A percentile compares a stretch with the other conserved stretches of the same genome.
phyloP scores from a whole-genome alignment of 2,329 filamentous ascomycete species.

The Aspergillus sp. region DNA sequence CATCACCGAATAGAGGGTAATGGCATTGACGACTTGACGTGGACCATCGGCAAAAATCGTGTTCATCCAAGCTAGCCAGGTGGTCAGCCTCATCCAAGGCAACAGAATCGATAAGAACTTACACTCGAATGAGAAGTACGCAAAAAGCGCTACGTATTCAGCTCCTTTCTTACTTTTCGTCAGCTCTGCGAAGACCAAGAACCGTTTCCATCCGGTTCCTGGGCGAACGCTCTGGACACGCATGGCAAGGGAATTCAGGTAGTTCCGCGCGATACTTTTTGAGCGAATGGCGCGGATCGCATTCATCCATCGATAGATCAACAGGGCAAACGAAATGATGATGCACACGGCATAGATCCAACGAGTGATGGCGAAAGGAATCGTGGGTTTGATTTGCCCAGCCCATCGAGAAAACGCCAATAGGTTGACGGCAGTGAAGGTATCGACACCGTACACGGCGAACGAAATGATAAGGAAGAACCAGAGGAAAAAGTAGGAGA shows the following conservation, averaged over 20 bases:
- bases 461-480: slow-evolving; percentile 69
- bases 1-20: slow-evolving; percentile 82
- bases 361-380: slow-evolving; percentile 70
- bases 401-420: slow-evolving; percentile 86
- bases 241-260: slow-evolving; percentile 78
- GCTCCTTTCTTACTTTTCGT: slow-evolving; percentile 86
- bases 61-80: slow-evolving; percentile 64
- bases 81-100: slow-evolving; percentile 12
- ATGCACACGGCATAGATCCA: slow-evolving; percentile 96
- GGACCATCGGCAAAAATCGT: slow-evolving; percentile 86
- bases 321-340: slow-evolving; percentile 76
- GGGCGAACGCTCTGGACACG: slow-evolving; percentile 75
- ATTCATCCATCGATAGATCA: slow-evolving; percentile 69
- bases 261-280: slow-evolving; percentile 82
- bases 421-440: slow-evolving; percentile 86
- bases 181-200: slow-evolving; percentile 83
- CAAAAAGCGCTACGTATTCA: slow-evolving; percentile 84
- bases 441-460: slow-evolving; percentile 81
- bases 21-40: slow-evolving; percentile 79
- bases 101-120: slow-evolving; percentile 7
- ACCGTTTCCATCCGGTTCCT: slow-evolving; percentile 72
- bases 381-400: slow-evolving; percentile 67
- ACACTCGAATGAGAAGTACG: slow-evolving; percentile 72
- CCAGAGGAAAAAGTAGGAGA: slow-evolving; percentile 82
- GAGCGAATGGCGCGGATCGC: slow-evolving; percentile 73